Base-by-base conservation (phyloP, 2,329 filamentous ascomycete genomes). In the Talaromyces sp. region DNA sequence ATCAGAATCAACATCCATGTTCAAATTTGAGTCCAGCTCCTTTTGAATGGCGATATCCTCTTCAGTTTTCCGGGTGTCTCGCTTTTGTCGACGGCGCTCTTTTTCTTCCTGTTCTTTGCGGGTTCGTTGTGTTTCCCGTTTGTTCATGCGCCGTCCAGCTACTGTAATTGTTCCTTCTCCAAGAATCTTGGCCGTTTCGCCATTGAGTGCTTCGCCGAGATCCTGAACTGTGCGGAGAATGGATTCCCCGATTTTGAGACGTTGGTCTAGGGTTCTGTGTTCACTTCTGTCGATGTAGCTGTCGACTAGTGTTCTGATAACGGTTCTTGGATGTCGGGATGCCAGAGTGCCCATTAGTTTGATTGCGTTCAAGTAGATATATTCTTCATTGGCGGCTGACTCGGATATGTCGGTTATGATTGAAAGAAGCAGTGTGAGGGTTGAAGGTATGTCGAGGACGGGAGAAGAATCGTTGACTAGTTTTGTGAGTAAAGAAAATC, bases 321-420 rank as follows among this genome's bases (percentile, higher is more conserved):
- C 71, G 4, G 75, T 76, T 36, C 65, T 70, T 11, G 75, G 74
- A 53, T 77, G 75, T 22, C 66, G 66, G 3, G 74, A 73, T 13
- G 75, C 73, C 10, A 77, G 52, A 9, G 63, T 67, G 8, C 72
- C 73, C 19, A 76, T 70, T 6, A 73, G 57, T 40, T 74, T 76
- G 47, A 76, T 74, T 20, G 72, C 74, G 40, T 75, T 75, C 4
- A 77, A 62, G 46, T 77, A 76, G 43, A 76, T 68, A 50, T 74
- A 77, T 56, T 76, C 74, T 41, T 77, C 75, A 16, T 68, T 71
- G 14, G 64, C 58, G 1, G 62, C 52, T 7, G 65, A 55, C 45
- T 68, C 68, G 0, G 69, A 69, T 10, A 65, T 57, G 42, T 69
- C 71, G 3, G 66, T 70, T 29, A 76, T 65, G 8, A 76, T 62